phyloP scores from a whole-genome alignment of 371 early-diverging fungal species.

The Enterospora canceri region DNA sequence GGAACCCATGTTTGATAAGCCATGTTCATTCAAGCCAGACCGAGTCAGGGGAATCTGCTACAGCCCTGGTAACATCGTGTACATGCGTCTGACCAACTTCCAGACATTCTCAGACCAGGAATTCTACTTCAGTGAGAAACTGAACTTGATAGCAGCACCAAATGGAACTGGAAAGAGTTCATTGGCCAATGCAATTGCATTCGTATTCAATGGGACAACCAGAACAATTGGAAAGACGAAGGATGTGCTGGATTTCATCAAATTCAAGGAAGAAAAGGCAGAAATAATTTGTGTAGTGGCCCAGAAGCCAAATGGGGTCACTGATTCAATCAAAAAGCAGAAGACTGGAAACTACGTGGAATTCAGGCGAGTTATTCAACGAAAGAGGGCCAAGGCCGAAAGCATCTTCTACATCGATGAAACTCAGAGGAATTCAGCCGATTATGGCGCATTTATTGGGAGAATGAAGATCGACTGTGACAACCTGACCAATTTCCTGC shows the following conservation, averaged over 20 bases:
- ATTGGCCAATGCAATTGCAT: constrained; percentile 82
- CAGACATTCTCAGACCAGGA: constrained; percentile 48
- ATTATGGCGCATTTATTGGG: constrained; percentile 28
- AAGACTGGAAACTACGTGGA: constrained; percentile 2
- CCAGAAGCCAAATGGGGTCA: not conserved
- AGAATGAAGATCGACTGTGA: constrained; percentile 42
- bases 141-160: constrained; percentile 57
- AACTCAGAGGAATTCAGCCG: not conserved
- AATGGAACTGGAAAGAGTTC: constrained; percentile 91
- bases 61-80: constrained; percentile 42
- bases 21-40: not conserved
- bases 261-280: constrained; percentile 38
- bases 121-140: constrained; percentile 45
- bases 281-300: constrained; percentile 27
- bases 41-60: not conserved
- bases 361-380: not conserved
- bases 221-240: constrained; percentile 59
- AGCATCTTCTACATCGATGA: constrained; percentile 46
- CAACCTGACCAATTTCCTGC: constrained; percentile 54
- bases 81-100: constrained; percentile 47
- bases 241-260: constrained; percentile 48
- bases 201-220: constrained; percentile 77
- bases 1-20: too few species aligned
- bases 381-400: not conserved
- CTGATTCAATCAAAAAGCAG: constrained; percentile 5